A percentile compares a stretch with the other conserved stretches of the same genome.
Conservation (phyloP, 345 rosid genomes). For the Citrus maxima region DNA sequence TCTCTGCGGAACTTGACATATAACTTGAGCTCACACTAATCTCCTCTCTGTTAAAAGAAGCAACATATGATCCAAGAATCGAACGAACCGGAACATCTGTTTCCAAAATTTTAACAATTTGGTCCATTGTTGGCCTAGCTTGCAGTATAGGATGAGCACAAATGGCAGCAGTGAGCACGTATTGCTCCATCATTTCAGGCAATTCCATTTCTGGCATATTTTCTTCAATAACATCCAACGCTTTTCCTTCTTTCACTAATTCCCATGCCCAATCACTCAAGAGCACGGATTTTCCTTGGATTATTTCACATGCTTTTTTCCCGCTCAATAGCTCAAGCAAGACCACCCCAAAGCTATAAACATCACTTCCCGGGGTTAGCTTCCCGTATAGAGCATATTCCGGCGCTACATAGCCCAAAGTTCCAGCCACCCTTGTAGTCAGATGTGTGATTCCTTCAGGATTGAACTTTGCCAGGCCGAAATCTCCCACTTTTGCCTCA, state of each 20-base stretch:
- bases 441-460: constrained; percentile 36
- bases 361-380: constrained; percentile 38
- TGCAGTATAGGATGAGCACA: constrained; percentile 34
- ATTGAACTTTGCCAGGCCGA: constrained; percentile 44
- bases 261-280: constrained; percentile 42
- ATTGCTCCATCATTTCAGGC: constrained; percentile 29
- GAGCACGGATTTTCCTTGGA: constrained; percentile 21
- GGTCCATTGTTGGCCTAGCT: constrained; percentile 43
- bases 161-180: constrained; percentile 29
- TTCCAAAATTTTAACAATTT: constrained; percentile 34
- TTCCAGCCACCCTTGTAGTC: constrained; percentile 40
- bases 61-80: constrained; percentile 2
- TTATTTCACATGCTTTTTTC: constrained; percentile 26
- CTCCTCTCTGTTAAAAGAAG: constrained; percentile 3
- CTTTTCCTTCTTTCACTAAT: constrained; percentile 30
- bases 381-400: constrained; percentile 46
- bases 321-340: constrained; percentile 47
- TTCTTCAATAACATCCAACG: constrained; percentile 31
- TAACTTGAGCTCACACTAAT: neutral
- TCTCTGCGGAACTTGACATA: neutral
- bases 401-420: constrained; percentile 44
- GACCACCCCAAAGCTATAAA: constrained; percentile 39
- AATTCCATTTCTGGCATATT: constrained; percentile 22
- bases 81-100: constrained; percentile 13
- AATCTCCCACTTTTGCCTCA: constrained; percentile 45